Percentiles rank a stretch among this genome's conserved stretches.
Evolutionary conservation across 306 rosid species (phyloP).

Genomic region (Trifolium dubium): DNA sequence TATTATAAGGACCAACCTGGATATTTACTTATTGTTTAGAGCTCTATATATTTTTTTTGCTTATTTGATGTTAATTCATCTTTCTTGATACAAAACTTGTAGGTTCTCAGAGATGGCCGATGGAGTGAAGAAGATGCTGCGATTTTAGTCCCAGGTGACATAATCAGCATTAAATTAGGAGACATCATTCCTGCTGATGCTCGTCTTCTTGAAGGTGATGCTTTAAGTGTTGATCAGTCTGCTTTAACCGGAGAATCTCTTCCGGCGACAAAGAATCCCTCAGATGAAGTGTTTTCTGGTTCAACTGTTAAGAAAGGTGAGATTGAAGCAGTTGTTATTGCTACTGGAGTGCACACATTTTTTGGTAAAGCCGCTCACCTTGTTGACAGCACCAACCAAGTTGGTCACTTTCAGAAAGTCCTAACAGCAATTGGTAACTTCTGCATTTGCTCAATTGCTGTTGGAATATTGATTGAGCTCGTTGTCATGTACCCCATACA

Average conservation of each 20-base stretch:
- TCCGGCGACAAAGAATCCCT: conserved; percentile 86
- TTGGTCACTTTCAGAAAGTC: conserved; percentile 99
- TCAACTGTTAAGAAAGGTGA: conserved; percentile 98
- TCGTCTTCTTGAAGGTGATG: conserved; percentile 99
- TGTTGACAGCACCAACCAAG: conserved; percentile 97
- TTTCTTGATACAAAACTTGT: conserved; percentile 36
- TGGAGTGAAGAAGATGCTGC: conserved; percentile 98
- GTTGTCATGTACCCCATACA: conserved; percentile 97
- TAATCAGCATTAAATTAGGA: conserved; percentile 93
- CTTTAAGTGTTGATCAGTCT: conserved; percentile 95
- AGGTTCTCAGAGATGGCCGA: conserved; percentile 94
- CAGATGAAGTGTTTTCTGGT: conserved; percentile 96
- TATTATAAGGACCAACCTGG: background rate
- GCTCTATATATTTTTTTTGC: background rate
- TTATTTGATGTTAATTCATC: conserved; percentile 25
- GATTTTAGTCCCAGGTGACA: conserved; percentile 95
- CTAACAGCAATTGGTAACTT: conserved; percentile 98
- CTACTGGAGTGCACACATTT: conserved; percentile 99
- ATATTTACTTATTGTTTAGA: background rate
- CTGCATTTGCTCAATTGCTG: conserved; percentile 93
- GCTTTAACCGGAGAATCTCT: conserved; percentile 98
- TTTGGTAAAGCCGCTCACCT: conserved; percentile 98
- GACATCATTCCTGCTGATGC: conserved; percentile 99
- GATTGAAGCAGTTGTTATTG: conserved; percentile 96
- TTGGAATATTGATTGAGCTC: conserved; percentile 77